These are phyloP conservation scores for Mucor piriformis DNA, from an alignment of 371 early-diverging fungal genomes.

Conservation along the genomic window DNA sequence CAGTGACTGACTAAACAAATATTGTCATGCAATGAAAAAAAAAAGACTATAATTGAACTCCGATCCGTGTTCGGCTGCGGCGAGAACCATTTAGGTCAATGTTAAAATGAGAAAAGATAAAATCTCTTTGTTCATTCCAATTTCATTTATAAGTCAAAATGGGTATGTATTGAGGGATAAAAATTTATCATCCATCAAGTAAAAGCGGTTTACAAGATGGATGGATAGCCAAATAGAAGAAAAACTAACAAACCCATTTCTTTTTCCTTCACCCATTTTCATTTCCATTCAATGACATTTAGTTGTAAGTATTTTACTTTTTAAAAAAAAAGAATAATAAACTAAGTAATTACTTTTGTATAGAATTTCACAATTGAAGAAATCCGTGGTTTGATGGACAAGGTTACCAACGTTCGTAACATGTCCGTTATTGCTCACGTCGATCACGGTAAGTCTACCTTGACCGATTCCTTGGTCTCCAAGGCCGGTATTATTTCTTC, in stretches of 20 bases:
- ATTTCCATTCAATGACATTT: neutral
- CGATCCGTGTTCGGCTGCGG: neutral
- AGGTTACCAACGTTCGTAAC: conserved; percentile 97
- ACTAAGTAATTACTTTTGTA: conserved; percentile 66
- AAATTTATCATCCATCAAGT: neutral
- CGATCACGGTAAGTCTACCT: conserved; percentile 97
- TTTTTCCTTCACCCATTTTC: neutral
- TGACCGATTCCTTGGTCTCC: conserved; percentile 98
- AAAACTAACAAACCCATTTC: neutral
- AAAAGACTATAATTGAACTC: neutral
- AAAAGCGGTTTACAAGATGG: neutral
- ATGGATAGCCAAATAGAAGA: neutral
- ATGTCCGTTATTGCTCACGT: conserved; percentile 99
- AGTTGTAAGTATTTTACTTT: conserved; percentile 2
- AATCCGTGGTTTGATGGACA: conserved; percentile 50
- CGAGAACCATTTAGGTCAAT: neutral
- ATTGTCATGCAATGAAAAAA: neutral
- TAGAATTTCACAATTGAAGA: conserved; percentile 50
- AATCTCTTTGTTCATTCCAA: conserved; percentile 8
- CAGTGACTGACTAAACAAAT: too few relatives aligned
- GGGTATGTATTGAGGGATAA: neutral
- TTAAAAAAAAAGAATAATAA: neutral
- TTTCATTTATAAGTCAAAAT: conserved; percentile 1
- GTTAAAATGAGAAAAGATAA: neutral
- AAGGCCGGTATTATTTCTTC: conserved; percentile 99